A percentile compares a stretch with the other conserved stretches of the same genome.
Evolutionary conservation across 768 basidiomycete genomes (phyloP).

Genomic region (Tephrocybe rancida): DNA sequence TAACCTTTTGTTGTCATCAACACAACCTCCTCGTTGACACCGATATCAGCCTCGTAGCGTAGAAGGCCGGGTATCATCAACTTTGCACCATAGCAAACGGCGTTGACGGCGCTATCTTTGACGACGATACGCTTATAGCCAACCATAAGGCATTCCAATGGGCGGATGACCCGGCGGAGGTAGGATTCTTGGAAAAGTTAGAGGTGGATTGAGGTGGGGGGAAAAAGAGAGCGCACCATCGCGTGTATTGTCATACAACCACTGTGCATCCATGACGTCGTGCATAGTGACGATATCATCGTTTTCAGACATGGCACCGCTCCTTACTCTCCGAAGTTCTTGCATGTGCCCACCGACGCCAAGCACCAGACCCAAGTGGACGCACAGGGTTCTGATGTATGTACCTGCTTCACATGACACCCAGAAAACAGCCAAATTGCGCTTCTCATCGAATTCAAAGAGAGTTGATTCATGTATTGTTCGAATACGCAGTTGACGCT

Average conservation of each 20-base stretch:
- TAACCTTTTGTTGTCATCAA: conserved; percentile 98
- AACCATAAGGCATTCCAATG: conserved; percentile 90
- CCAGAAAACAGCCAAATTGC: conserved; percentile 97
- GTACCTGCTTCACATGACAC: conserved; percentile 98
- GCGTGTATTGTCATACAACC: conserved; percentile 96
- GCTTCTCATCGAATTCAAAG: conserved; percentile 95
- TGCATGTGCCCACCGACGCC: conserved; percentile 99
- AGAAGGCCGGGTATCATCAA: conserved; percentile 99
- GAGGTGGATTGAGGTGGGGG: not conserved
- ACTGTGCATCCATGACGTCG: conserved; percentile 98
- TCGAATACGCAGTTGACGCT: conserved; percentile 95
- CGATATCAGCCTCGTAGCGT: conserved; percentile 94
- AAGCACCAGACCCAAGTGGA: conserved; percentile 90
- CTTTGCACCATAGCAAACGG: conserved; percentile 98
- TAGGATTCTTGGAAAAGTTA: conserved; percentile 73
- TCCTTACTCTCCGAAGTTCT: conserved; percentile 91
- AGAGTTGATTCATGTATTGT: conserved; percentile 97
- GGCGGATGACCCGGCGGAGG: conserved; percentile 91
- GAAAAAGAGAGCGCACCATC: conserved; percentile 64
- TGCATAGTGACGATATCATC: conserved; percentile 99
- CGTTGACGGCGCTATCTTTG: conserved; percentile 98
- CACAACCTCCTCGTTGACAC: conserved; percentile 93
- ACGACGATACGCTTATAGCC: conserved; percentile 99
- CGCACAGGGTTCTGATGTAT: conserved; percentile 96
- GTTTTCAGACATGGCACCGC: conserved; percentile 96